Base-by-base conservation (phyloP, 2,329 filamentous ascomycete species). In the Monosporascus sp. region DNA sequence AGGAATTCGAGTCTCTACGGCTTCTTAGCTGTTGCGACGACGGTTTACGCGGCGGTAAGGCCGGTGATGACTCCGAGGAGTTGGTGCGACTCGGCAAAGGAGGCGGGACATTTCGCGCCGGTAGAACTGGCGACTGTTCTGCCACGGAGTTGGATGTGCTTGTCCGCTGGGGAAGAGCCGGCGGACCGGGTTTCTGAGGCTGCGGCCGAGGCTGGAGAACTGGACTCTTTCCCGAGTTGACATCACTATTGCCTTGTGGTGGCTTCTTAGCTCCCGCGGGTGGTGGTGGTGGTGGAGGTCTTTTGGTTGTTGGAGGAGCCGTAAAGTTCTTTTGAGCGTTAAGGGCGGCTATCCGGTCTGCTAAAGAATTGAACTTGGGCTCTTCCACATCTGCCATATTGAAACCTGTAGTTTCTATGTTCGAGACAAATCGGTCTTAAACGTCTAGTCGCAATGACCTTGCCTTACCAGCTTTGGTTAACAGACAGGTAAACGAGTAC, bases 311-410 rank as follows among this genome's bases (percentile, higher is more conserved):
- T 4, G 61, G 54, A 50, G 71, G 69, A 15, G 70, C 62, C 53
- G 71, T 71, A 70, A 85, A 81, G 71, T 80, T 81, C 68, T 81
- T 81, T 66, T 85, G 78, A 63, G 73, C 71, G 60, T 85, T 85
- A 57, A 87, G 74, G 31, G 83, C 83, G 9, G 83, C 82, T 57
- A 86, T 86, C 50, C 83, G 76, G 67, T 85, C 81, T 5, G 80
- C 77, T 25, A 87, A 74, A 7, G 78, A 79, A 54, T 73, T 83
- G 66, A 83, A 85, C 56, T 79, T 79, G 39, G 81, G 81, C 63
- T 85, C 83, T 60, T 84, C 80, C 45, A 76, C 72, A 50, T 86
- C 83, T 7, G 81, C 75, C 83, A 86, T 86, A 54, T 49, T 55
- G 53, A 15, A 31, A 44, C 11, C 25, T 47, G 37, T 14, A 35